Evolutionary conservation across 1,139 yeast genomes (phyloP), one percentile per base, ranked within the genome.

Genomic region (Geotrichum macrosporum): DNA sequence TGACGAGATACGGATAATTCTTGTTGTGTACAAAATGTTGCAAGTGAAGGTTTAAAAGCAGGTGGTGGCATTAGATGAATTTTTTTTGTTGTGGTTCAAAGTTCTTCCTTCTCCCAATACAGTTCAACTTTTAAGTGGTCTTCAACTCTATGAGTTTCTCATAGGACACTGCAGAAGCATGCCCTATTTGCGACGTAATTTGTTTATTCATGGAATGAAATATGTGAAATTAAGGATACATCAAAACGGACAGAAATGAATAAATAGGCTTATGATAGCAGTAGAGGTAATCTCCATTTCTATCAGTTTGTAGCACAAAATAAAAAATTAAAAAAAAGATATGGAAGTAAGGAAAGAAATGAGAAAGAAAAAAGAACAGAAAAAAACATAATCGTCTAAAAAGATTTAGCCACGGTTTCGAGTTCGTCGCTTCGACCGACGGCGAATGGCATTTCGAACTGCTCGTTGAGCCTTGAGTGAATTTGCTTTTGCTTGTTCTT

Each of bases 391-490:
- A 9, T 37, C 34, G 35, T 32, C 19, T 6, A n/a, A 13, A n/a
- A n/a, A n/a, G n/a, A n/a, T n/a, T 3, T 29, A 19, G 22, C 29
- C 16, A 10, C 15, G 15, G 20, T 41, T 36, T 13, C 44, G 44
- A n/a, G 36, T 19, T 9, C 35, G 31, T 34, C 39, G 33, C 34
- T 41, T 41, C 13, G 47, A 24, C 10, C 47, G 43, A 18, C 39
- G 24, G n/a, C 15, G 37, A 13, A 33, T 35, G 12, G 49, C 49
- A 24, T 46, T 46, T 19, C 30, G 32, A 18, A 45, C 49, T 16
- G 49, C 49, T 10, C 35, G 43, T 35, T 46, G 49, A 19, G 32
- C 22, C 27, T 41, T 46, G n/a, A 40, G 29, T 21, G 42, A 16
- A n/a, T 35, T n/a, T 3, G 38, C 35, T 22, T 39, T 40, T 10